These are phyloP conservation scores for Diplodia seriata DNA, from an alignment of 2,329 filamentous ascomycete genomes.

Conservation along the genomic window DNA sequence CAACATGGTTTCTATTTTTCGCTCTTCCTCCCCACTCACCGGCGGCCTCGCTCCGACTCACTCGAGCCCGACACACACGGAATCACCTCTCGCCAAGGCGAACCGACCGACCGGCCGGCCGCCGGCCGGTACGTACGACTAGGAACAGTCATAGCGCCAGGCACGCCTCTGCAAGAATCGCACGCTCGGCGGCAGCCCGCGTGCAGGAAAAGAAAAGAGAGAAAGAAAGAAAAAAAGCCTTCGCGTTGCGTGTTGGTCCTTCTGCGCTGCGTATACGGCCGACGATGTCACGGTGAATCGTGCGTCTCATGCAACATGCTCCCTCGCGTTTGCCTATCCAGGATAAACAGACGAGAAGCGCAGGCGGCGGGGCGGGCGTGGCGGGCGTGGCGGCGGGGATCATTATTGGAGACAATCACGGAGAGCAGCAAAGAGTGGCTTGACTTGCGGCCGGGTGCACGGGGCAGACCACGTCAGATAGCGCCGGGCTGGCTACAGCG, in stretches of 20 bases:
- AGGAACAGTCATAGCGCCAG: slow-evolving; percentile 25
- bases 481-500: not conserved
- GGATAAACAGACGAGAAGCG: slow-evolving; percentile 11
- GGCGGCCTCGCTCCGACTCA: no score
- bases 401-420: slow-evolving; percentile 3
- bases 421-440: slow-evolving; percentile 1
- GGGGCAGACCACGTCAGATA: slow-evolving; percentile 9
- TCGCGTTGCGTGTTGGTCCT: not conserved
- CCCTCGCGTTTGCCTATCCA: slow-evolving; percentile 11
- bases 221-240: no score
- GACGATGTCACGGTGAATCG: slow-evolving; percentile 20
- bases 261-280: not conserved
- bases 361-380: not conserved
- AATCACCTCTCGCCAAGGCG: no score
- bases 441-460: not conserved
- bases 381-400: not conserved
- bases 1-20: slow-evolving; percentile 9
- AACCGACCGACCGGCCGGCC: not conserved
- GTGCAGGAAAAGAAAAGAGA: not conserved
- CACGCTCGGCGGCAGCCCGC: not conserved
- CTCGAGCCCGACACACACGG: no score
- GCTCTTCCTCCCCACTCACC: no score
- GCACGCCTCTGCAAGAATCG: not conserved
- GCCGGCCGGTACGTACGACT: not conserved
- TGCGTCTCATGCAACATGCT: slow-evolving; percentile 25